Percentiles rank a stretch among this genome's conserved stretches.
phyloP scores from a whole-genome alignment of 108 stramenopile species.

The Nannochloropsis salina region DNA sequence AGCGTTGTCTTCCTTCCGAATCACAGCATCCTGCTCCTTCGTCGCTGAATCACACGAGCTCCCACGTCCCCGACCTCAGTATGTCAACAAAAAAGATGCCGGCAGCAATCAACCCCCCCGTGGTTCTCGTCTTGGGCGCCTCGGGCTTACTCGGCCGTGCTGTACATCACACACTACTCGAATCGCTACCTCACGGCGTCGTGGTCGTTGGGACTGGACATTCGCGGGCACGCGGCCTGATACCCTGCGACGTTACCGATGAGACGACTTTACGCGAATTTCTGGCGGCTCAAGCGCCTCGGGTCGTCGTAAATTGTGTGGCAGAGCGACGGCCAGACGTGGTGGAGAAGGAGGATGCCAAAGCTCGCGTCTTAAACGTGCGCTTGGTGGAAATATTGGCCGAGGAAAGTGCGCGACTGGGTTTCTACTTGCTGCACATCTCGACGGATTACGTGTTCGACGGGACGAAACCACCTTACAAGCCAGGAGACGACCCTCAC shows the following conservation, averaged over 20 bases:
- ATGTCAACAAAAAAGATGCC: too few relatives aligned
- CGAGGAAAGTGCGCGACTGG: neutral
- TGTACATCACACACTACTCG: neutral
- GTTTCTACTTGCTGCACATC: neutral
- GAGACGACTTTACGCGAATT: neutral
- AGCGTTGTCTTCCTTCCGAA: too few relatives aligned
- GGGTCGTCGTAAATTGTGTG: neutral
- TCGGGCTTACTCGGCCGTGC: neutral
- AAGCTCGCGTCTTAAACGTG: neutral
- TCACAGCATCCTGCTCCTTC: too few relatives aligned
- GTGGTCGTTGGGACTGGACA: neutral
- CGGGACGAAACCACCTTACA: neutral
- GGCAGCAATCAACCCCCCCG: too few relatives aligned
- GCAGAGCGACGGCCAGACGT: slow-evolving; percentile 16
- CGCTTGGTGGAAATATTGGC: neutral
- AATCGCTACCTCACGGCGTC: neutral
- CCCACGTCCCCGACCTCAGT: too few relatives aligned
- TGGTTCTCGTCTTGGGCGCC: neutral
- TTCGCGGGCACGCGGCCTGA: neutral
- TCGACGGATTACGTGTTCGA: neutral
- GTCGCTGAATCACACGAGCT: too few relatives aligned
- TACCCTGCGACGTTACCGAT: neutral
- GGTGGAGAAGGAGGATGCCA: neutral
- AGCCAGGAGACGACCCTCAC: neutral
- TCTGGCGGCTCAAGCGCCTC: neutral